Percentiles rank a stretch among this genome's conserved stretches.
Evolutionary conservation across 2,329 filamentous ascomycete genomes (phyloP).

Genomic region (Fusarium subglutinans): DNA sequence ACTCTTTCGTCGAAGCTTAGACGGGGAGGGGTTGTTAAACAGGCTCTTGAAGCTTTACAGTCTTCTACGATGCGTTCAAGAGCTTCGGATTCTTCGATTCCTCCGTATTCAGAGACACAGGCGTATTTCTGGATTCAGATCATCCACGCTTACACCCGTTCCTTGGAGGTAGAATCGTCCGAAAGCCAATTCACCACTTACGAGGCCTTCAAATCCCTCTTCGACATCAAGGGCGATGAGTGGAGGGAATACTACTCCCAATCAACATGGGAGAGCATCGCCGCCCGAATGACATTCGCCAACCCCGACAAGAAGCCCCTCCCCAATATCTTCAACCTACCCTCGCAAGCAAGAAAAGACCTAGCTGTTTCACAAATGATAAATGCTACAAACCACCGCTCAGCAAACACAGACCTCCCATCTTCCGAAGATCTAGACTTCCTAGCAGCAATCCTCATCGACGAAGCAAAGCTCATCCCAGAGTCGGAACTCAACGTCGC

Average conservation of each 20-base stretch:
- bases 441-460: conserved; percentile 28
- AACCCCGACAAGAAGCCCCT: conserved; percentile 43
- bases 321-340: conserved; percentile 38
- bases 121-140: conserved; percentile 48
- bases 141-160: conserved; percentile 33
- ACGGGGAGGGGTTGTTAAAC: conserved; percentile 40
- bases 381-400: conserved; percentile 16
- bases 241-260: conserved; percentile 44
- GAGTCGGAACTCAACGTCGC: conserved; percentile 21
- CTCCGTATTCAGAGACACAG: conserved; percentile 46
- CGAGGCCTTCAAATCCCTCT: conserved; percentile 37
- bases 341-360: conserved; percentile 23
- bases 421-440: conserved; percentile 34
- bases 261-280: conserved; percentile 40
- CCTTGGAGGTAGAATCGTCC: neutral
- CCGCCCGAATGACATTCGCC: conserved; percentile 41
- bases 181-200: conserved; percentile 7
- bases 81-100: conserved; percentile 12
- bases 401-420: conserved; percentile 7
- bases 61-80: conserved; percentile 40
- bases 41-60: conserved; percentile 38
- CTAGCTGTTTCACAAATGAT: conserved; percentile 33
- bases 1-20: conserved; percentile 27
- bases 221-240: conserved; percentile 35
- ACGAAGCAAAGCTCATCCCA: conserved; percentile 30